These are phyloP conservation scores for Ustilago xerochloae DNA, from an alignment of 1,284 basidiomycete species.

Conservation along the genomic window DNA sequence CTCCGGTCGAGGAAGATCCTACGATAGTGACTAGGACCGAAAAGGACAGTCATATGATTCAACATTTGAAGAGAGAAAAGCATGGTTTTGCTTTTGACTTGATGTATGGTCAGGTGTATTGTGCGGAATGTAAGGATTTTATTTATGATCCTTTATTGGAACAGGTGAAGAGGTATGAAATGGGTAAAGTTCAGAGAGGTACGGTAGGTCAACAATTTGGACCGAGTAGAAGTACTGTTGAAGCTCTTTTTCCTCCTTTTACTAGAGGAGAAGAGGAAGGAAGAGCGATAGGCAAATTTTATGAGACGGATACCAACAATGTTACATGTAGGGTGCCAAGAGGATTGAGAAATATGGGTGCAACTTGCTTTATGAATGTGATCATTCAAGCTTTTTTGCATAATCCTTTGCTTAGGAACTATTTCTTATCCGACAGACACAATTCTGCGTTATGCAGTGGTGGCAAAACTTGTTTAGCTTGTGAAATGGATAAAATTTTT, in stretches of 20 bases:
- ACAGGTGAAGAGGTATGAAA: conserved; percentile 36
- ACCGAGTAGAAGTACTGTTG: conserved; percentile 15
- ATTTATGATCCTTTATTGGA: conserved; percentile 62
- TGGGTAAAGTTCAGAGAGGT: conserved; percentile 27
- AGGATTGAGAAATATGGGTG: conserved; percentile 89
- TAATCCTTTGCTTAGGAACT: conserved; percentile 89
- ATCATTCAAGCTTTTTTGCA: conserved; percentile 91
- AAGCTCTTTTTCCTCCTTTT: conserved; percentile 18
- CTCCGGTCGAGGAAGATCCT: conserved; percentile 25
- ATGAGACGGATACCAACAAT: conserved; percentile 28
- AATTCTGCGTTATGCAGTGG: conserved; percentile 75
- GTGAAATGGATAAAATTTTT: conserved; percentile 93
- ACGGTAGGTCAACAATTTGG: conserved; percentile 33
- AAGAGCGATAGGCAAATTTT: conserved; percentile 18
- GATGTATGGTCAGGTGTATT: conserved; percentile 62
- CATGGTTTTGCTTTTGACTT: conserved; percentile 59
- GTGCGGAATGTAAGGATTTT: conserved; percentile 59
- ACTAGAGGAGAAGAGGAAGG: not conserved
- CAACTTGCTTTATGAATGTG: conserved; percentile 94
- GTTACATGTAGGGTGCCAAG: conserved; percentile 74
- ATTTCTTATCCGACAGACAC: conserved; percentile 89
- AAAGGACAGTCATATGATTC: conserved; percentile 43
- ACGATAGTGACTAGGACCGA: conserved; percentile 13
- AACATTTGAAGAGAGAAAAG: conserved; percentile 23
- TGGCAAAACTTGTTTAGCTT: conserved; percentile 82